These are phyloP conservation scores for Trifolium repens DNA, from an alignment of 306 rosid genomes.

Conservation along the genomic window DNA sequence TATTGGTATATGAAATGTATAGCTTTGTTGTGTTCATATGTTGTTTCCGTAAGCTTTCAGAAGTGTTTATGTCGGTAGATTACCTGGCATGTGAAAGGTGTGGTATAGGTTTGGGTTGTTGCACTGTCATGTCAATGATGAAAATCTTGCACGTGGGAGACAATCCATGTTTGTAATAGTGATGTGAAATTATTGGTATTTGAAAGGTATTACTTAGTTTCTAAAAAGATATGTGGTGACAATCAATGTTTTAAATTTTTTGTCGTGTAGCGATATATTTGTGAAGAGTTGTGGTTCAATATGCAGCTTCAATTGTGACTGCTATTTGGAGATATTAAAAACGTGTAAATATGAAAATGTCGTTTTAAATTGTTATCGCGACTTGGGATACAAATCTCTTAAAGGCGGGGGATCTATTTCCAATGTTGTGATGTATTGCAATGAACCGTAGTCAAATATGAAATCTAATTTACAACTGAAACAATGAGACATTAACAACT, in stretches of 20 bases:
- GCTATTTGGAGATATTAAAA: not conserved
- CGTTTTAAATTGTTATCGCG: not conserved
- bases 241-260: not conserved
- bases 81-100: not conserved
- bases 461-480: not conserved
- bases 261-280: not conserved
- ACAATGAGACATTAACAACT: not conserved
- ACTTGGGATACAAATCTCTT: not conserved
- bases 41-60: not conserved
- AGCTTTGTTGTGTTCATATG: not conserved
- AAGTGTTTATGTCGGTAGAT: not conserved
- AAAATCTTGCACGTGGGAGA: constrained; percentile 8
- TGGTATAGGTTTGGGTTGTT: not conserved
- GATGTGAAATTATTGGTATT: not conserved
- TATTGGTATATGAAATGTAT: not conserved
- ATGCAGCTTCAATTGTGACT: not conserved
- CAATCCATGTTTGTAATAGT: not conserved
- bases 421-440: not conserved
- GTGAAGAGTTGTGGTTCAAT: not conserved
- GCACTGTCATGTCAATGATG: not conserved
- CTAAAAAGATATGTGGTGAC: not conserved
- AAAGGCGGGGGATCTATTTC: not conserved
- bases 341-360: not conserved
- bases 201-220: not conserved
- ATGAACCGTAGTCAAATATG: not conserved